Base-by-base conservation (phyloP, 1,284 basidiomycete species). In the Farysia itapuensis region DNA sequence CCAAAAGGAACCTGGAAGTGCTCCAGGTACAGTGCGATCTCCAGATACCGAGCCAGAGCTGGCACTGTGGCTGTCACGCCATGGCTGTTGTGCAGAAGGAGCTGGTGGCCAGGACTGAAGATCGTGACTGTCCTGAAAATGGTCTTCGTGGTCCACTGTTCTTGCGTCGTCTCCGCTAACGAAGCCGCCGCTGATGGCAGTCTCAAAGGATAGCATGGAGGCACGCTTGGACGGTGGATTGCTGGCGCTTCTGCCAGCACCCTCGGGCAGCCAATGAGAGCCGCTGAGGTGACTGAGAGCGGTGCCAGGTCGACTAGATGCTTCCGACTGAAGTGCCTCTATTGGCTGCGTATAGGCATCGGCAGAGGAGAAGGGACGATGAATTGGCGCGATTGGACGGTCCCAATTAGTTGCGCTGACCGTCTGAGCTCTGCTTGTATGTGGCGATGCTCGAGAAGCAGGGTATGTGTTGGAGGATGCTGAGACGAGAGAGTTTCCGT, bases 161-260 rank as follows among this genome's bases (percentile, higher is more conserved):
- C 45, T 38, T 9, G 35, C 64, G 13, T 61, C 58, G n/a, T 63
- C 58, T 36, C 42, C 64, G 35, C 58, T 58, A 16, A 49, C 54
- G 42, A 66, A 58, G 33, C 53, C 59, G 21, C 64, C 70, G 35
- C 60, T 65, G 32, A 68, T 49, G n/a, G 70, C 70, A 2, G 70
- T 72, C 49, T 72, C 67, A 33, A 72, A 72, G 2, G 68, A 70
- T 15, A 70, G 57, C 20, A 68, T 58, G 2, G 67, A 70, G 7
- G 50, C 65, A 9, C 70, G 56, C 40, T 59, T 67, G 19, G 39
- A 16, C 31, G 56, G 47, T 6, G 48, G 43, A 1, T 16, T 29
- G 28, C 42, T 63, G 19, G 49, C 39, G 13, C 42, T 41, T 19
- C 58, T 63, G 37, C 45, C 20, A n/a, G 48, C 22, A 1, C 39